These are phyloP conservation scores for Alternaria dauci DNA, from an alignment of 2,329 filamentous ascomycete genomes.

Conservation along the genomic window DNA sequence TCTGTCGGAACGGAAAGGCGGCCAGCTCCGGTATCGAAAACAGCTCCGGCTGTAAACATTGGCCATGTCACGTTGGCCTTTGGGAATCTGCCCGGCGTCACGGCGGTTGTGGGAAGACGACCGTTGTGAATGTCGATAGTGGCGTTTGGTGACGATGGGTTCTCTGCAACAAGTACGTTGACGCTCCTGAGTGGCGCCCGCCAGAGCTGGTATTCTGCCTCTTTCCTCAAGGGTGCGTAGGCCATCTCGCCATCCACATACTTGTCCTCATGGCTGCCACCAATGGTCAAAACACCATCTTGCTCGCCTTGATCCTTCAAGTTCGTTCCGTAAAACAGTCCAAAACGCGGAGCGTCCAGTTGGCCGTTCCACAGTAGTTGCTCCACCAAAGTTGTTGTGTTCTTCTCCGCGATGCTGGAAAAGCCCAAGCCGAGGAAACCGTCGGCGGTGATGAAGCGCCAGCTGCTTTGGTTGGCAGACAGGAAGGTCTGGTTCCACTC, in stretches of 20 bases:
- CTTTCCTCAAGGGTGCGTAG: conserved; percentile 22
- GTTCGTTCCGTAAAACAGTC: conserved; percentile 27
- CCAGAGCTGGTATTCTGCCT: conserved; percentile 27
- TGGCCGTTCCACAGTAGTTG: conserved; percentile 25
- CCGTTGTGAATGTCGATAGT: conserved; percentile 13
- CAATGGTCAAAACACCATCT: conserved; percentile 29
- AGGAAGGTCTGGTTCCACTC: conserved; percentile 35
- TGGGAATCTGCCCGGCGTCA: background rate
- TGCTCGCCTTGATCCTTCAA: conserved; percentile 9
- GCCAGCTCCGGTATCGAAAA: conserved; percentile 33
- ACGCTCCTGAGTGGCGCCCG: conserved; percentile 19
- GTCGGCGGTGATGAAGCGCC: conserved; percentile 30
- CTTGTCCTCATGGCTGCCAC: conserved; percentile 57
- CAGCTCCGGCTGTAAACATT: conserved; percentile 6
- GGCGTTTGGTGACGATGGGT: conserved; percentile 13
- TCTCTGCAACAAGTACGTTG: conserved; percentile 17
- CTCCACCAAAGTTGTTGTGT: conserved; percentile 24
- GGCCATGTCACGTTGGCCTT: conserved; percentile 16
- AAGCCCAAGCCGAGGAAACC: conserved; percentile 31
- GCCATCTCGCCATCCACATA: conserved; percentile 71
- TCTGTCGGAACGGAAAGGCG: conserved; percentile 20
- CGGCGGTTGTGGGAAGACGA: conserved; percentile 1
- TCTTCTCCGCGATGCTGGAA: conserved; percentile 25
- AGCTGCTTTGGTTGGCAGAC: conserved; percentile 22
- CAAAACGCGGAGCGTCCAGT: conserved; percentile 25